phyloP scores from a whole-genome alignment of 345 rosid species.

The Streptanthus diversifolius region DNA sequence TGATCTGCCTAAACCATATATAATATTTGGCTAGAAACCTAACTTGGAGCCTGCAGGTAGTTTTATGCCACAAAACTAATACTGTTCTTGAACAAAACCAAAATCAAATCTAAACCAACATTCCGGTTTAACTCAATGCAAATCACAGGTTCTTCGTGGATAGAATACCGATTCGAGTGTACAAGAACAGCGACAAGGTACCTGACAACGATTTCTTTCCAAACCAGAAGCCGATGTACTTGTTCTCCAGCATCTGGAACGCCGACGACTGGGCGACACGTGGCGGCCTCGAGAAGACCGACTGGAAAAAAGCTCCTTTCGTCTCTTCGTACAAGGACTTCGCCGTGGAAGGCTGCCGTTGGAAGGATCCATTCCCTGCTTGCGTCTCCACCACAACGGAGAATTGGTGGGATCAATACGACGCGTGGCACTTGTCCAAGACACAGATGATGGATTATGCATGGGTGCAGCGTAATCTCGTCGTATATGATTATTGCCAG shows the following conservation, averaged over 20 bases:
- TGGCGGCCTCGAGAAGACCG: slow-evolving; percentile 91
- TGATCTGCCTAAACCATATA: not conserved
- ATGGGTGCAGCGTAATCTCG: slow-evolving; percentile 90
- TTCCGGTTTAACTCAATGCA: not conserved
- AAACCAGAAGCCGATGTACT: slow-evolving; percentile 88
- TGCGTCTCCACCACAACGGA: slow-evolving; percentile 86
- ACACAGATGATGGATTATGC: slow-evolving; percentile 76
- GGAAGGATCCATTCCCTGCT: slow-evolving; percentile 89
- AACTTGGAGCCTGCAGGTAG: too few species aligned
- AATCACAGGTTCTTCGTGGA: slow-evolving; percentile 72
- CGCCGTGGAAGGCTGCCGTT: slow-evolving; percentile 75
- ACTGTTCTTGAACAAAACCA: not conserved
- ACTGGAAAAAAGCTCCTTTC: slow-evolving; percentile 86
- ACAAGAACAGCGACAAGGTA: slow-evolving; percentile 72
- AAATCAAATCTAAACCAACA: not conserved
- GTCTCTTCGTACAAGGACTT: slow-evolving; percentile 88
- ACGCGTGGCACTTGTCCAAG: slow-evolving; percentile 83
- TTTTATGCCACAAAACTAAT: not conserved
- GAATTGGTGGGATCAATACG: slow-evolving; percentile 91
- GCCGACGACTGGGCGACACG: slow-evolving; percentile 98
- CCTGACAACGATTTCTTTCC: slow-evolving; percentile 79
- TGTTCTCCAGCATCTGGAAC: slow-evolving; percentile 96
- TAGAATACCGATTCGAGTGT: slow-evolving; percentile 69
- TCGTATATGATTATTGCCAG: slow-evolving; percentile 80
- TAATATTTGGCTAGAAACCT: too few species aligned